Evolutionary conservation across 2,329 filamentous ascomycete genomes (phyloP), one percentile per base, ranked within the genome.

Genomic region (Botryosphaeria agaves): DNA sequence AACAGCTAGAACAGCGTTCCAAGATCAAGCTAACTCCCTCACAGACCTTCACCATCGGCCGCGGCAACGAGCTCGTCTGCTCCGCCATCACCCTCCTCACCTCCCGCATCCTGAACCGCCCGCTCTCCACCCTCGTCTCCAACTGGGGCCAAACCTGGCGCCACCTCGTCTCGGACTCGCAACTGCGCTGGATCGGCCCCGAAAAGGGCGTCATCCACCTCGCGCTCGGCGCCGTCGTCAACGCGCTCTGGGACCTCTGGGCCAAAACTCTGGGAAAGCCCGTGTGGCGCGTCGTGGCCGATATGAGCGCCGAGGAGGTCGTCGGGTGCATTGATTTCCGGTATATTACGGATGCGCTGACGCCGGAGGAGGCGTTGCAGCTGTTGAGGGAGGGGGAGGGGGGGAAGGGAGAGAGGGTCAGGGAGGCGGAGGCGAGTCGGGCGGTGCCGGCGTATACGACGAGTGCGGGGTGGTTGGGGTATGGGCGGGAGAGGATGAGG

Each of bases 151-250:
- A 77, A 54, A 92, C 84, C 28, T 93, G 84, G 84, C 72, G 84
- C 16, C 73, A 91, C 53, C 72, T 93, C n/a, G 83, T 92, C 43
- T 78, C 76, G 38, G 85, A 93, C 64, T 80, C 72, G 42, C 84
- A 93, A 55, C 66, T 92, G 32, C 79, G 84, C 34, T 93, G 85
- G 84, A 89, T 93, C 47, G 84, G 84, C 0, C 84, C 84, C 0
- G 84, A 93, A 47, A 93, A 93, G 57, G 84, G 84, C 35, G 84
- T 93, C 26, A 91, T 91, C 42, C 84, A 93, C 55, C 77, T 94
- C 5, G 84, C 84, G 1, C 72, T 93, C 7, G 83, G 81, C 18
- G 80, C 83, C 26, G 77, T 92, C 11, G 44, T 36, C 37, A 52
- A 53, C 39, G 34, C 44, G 32, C 43, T 42, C 39, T 48, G 46